These are phyloP conservation scores for Baeospora myosura DNA, from an alignment of 1,284 basidiomycete species.

Conservation along the genomic window DNA sequence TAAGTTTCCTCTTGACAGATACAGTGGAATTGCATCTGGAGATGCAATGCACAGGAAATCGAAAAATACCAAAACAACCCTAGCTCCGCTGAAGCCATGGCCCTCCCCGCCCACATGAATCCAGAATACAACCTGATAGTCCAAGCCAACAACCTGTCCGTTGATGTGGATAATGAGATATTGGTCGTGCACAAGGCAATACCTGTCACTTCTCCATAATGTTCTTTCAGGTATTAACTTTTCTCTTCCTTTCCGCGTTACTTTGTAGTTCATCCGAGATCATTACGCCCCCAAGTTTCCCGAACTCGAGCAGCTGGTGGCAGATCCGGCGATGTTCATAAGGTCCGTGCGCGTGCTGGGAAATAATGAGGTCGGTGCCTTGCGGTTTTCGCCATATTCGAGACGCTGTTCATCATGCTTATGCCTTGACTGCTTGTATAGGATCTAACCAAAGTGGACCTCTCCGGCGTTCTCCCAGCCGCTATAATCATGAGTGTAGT, in stretches of 20 bases:
- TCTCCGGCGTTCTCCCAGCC: constrained; percentile 78
- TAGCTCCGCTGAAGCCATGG: constrained; percentile 72
- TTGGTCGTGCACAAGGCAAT: constrained; percentile 90
- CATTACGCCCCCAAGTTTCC: constrained; percentile 96
- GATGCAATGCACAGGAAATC: constrained; percentile 60
- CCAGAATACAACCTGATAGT: constrained; percentile 97
- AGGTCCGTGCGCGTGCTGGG: constrained; percentile 84
- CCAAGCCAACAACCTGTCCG: constrained; percentile 94
- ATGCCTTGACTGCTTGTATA: constrained; percentile 17
- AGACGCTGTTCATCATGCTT: not conserved
- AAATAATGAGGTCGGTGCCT: constrained; percentile 62
- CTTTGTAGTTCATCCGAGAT: constrained; percentile 85
- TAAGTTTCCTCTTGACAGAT: constrained; percentile 24
- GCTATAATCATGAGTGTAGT: constrained; percentile 95
- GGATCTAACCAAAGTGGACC: constrained; percentile 79
- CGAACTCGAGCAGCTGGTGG: constrained; percentile 91
- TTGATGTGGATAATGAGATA: constrained; percentile 98
- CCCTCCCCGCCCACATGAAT: constrained; percentile 79
- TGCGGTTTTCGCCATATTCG: too few relatives aligned
- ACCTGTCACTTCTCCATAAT: constrained; percentile 25
- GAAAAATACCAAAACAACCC: constrained; percentile 76
- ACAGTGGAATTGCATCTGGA: not conserved
- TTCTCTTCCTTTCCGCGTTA: constrained; percentile 12
- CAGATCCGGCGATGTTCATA: constrained; percentile 89
- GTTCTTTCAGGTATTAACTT: constrained; percentile 36